phyloP scores from a whole-genome alignment of 1,284 basidiomycete genomes.

The Ustilago nuda region DNA sequence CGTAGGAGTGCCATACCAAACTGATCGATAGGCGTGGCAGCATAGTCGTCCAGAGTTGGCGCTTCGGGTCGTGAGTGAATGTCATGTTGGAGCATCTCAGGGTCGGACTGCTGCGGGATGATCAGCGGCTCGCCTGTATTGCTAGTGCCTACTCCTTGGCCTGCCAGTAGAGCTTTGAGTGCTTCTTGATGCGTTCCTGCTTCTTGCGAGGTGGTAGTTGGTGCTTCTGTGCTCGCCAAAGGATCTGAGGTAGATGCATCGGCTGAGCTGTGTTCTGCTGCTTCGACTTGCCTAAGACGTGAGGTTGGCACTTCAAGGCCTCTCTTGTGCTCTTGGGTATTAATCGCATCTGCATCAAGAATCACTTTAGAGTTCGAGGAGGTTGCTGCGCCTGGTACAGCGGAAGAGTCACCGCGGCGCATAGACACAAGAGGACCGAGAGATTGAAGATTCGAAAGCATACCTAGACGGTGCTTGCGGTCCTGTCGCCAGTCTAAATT shows the following conservation, averaged over 20 bases:
- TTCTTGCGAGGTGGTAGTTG: background rate
- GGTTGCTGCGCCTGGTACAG: constrained; percentile 6
- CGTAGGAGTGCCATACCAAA: constrained; percentile 93
- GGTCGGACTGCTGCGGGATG: constrained; percentile 56
- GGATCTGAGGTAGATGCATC: background rate
- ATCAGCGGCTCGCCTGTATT: constrained; percentile 14
- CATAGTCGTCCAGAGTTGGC: constrained; percentile 85
- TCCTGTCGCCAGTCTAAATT: constrained; percentile 62
- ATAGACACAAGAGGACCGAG: constrained; percentile 49
- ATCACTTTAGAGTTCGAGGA: background rate
- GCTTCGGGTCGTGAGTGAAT: constrained; percentile 63
- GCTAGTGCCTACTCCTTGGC: constrained; percentile 10
- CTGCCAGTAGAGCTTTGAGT: constrained; percentile 48
- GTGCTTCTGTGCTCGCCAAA: background rate
- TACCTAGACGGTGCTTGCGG: constrained; percentile 55
- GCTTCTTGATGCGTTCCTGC: constrained; percentile 43
- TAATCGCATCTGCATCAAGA: constrained; percentile 26
- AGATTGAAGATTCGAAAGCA: constrained; percentile 33
- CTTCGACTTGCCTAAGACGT: background rate
- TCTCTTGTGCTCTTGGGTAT: constrained; percentile 49
- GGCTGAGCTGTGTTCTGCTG: background rate
- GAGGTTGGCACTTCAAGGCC: constrained; percentile 45
- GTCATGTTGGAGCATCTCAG: constrained; percentile 57
- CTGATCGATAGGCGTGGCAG: constrained; percentile 87
- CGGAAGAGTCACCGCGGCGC: constrained; percentile 23